A percentile compares a stretch with the other conserved stretches of the same genome.
Conservation (phyloP, 2,329 filamentous ascomycete species). For the Leptographium procerum region DNA sequence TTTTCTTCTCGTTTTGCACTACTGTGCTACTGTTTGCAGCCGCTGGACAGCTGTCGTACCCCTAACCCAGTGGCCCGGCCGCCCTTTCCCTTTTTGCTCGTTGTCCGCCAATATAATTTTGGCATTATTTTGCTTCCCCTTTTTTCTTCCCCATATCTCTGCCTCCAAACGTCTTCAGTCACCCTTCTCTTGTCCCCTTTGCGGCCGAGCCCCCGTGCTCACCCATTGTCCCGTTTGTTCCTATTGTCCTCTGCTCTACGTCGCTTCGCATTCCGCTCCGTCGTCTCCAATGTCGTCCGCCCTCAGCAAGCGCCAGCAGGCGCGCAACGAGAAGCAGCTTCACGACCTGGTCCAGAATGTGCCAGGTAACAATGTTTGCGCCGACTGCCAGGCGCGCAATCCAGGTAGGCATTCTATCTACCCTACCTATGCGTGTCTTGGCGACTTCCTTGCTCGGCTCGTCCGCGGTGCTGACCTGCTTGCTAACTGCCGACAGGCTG, state of each 20-base stretch:
- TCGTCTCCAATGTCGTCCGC: conserved; percentile 40
- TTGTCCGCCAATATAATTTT: not conserved
- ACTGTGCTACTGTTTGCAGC: conserved; percentile 29
- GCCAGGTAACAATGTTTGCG: conserved; percentile 84
- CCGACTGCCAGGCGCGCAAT: conserved; percentile 84
- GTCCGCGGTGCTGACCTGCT: not conserved
- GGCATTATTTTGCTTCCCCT: not conserved
- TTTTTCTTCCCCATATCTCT: not conserved
- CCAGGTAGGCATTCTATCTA: conserved; percentile 53
- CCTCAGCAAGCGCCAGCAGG: conserved; percentile 92
- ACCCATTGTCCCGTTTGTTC: not conserved
- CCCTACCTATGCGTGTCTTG: conserved; percentile 1
- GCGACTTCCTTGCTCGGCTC: not conserved
- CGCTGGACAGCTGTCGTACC: not conserved
- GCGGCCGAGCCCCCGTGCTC: not conserved
- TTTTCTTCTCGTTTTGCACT: too few relatives aligned
- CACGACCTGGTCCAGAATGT: conserved; percentile 78
- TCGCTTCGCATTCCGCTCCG: not conserved
- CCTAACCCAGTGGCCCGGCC: not conserved
- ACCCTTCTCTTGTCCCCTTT: not conserved
- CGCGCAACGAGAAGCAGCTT: conserved; percentile 84
- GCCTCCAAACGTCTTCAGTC: not conserved
- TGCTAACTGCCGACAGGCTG: conserved; percentile 49
- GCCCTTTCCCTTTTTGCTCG: not conserved
- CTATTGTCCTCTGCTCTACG: not conserved